A percentile compares a stretch with the other conserved stretches of the same genome.
phyloP scores from a whole-genome alignment of 2,329 filamentous ascomycete genomes.

The Cladosporium sp. region DNA sequence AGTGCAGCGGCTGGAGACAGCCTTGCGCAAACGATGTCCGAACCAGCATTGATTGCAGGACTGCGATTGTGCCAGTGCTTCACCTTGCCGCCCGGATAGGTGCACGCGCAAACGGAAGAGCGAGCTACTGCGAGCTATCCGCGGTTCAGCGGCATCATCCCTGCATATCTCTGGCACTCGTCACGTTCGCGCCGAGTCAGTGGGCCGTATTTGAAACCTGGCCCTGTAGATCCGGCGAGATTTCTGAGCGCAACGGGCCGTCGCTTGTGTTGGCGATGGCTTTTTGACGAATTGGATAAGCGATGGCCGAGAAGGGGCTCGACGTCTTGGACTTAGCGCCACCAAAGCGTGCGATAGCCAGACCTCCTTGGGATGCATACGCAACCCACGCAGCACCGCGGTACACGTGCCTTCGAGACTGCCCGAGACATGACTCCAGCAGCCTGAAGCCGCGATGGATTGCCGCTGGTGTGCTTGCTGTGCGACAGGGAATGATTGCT shows the following conservation, averaged over 20 bases:
- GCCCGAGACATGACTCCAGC: constrained; percentile 1
- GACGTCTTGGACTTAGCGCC: constrained; percentile 3
- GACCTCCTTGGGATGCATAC: constrained; percentile 4
- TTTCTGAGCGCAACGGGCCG: neutral
- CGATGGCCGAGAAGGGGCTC: constrained; percentile 2
- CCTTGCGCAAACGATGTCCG: constrained; percentile 3
- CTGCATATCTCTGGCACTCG: constrained; percentile 6
- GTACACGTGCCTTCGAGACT: constrained; percentile 13
- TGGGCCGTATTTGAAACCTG: neutral
- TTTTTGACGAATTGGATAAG: neutral
- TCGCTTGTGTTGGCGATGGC: neutral
- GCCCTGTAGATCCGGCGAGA: constrained; percentile 1
- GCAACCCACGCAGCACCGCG: constrained; percentile 10
- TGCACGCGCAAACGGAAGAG: neutral
- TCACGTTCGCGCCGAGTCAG: neutral
- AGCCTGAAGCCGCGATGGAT: neutral
- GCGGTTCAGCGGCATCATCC: neutral
- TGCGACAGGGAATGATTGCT: constrained; percentile 10
- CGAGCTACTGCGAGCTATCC: neutral
- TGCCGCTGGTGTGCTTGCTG: constrained; percentile 3
- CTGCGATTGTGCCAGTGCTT: neutral
- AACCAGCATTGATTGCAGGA: neutral
- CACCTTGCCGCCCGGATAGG: neutral
- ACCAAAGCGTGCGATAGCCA: neutral
- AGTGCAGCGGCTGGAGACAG: neutral